phyloP scores from a whole-genome alignment of 2,329 filamentous ascomycete species.

The Hypoxylon sp. region DNA sequence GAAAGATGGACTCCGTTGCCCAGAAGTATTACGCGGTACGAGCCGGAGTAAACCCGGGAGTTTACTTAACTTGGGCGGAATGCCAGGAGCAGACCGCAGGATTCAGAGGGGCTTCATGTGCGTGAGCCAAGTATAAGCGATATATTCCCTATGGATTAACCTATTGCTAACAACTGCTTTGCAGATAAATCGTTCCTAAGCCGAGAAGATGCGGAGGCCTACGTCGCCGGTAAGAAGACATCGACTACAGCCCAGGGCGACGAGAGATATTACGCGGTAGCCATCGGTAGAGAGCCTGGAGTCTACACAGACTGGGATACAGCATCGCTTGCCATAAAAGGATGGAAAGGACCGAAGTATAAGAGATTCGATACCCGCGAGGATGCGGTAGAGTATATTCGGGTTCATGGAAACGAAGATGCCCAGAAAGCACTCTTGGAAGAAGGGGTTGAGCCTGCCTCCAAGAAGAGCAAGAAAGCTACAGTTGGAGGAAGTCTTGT shows the following conservation, averaged over 20 bases:
- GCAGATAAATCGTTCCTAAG: constrained; percentile 84
- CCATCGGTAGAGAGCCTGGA: constrained; percentile 68
- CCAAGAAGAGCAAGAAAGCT: constrained; percentile 54
- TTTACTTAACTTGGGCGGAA: constrained; percentile 73
- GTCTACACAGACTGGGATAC: constrained; percentile 76
- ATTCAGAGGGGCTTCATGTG: constrained; percentile 76
- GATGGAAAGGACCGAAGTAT: constrained; percentile 77
- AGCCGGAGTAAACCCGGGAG: constrained; percentile 67
- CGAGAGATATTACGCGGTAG: constrained; percentile 71
- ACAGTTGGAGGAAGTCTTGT: constrained; percentile 21
- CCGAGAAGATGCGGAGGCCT: constrained; percentile 81
- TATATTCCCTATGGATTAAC: constrained; percentile 6
- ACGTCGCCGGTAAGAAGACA: constrained; percentile 72
- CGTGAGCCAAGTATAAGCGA: constrained; percentile 54
- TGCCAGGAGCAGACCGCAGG: constrained; percentile 72
- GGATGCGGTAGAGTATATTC: constrained; percentile 85
- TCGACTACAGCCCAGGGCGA: constrained; percentile 56
- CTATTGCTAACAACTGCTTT: constrained; percentile 23
- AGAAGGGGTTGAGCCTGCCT: constrained; percentile 54
- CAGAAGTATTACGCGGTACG: constrained; percentile 75
- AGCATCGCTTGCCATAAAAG: constrained; percentile 79
- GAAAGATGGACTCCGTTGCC: constrained; percentile 60
- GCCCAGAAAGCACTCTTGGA: constrained; percentile 61
- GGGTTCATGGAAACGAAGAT: constrained; percentile 60
- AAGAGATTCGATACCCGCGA: constrained; percentile 75